Conservation (phyloP, 371 early-diverging fungal genomes). For the Apophysomyces elegans region DNA sequence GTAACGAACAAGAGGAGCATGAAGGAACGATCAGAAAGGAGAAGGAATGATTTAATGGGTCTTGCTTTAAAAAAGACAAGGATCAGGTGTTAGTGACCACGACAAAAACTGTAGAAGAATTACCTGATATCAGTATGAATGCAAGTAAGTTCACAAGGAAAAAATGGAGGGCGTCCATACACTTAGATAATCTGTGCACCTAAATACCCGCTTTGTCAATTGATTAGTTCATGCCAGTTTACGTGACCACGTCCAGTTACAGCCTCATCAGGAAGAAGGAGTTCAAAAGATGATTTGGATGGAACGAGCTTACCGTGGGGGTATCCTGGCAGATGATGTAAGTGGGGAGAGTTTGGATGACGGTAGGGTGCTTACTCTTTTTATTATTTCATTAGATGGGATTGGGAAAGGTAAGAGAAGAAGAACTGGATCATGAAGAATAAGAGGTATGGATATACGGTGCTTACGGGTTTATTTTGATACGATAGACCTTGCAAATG, state of each 20-base stretch:
- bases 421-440: not conserved
- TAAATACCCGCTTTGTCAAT: too few relatives aligned
- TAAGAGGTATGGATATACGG: not conserved
- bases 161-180: too few relatives aligned
- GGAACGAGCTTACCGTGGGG: slow-evolving; percentile 42
- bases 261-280: slow-evolving; percentile 47
- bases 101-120: slow-evolving; percentile 23
- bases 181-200: not conserved
- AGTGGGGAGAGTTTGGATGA: too few relatives aligned
- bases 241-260: slow-evolving; percentile 28
- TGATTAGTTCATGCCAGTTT: slow-evolving; percentile 40
- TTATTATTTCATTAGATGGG: slow-evolving; percentile 38
- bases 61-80: slow-evolving; percentile 25
- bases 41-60: too few relatives aligned
- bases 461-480: not conserved
- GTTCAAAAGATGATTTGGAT: slow-evolving; percentile 38
- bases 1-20: slow-evolving; percentile 18
- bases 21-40: not conserved
- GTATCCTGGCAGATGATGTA: slow-evolving; percentile 51
- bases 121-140: slow-evolving; percentile 40
- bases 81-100: slow-evolving; percentile 39
- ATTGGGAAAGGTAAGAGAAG: slow-evolving; percentile 38
- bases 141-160: slow-evolving; percentile 30
- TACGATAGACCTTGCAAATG: slow-evolving; percentile 44
- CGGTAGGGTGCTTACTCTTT: not conserved